These are phyloP conservation scores for Pulveroboletus sp. DNA, from an alignment of 768 basidiomycete species.

Conservation along the genomic window DNA sequence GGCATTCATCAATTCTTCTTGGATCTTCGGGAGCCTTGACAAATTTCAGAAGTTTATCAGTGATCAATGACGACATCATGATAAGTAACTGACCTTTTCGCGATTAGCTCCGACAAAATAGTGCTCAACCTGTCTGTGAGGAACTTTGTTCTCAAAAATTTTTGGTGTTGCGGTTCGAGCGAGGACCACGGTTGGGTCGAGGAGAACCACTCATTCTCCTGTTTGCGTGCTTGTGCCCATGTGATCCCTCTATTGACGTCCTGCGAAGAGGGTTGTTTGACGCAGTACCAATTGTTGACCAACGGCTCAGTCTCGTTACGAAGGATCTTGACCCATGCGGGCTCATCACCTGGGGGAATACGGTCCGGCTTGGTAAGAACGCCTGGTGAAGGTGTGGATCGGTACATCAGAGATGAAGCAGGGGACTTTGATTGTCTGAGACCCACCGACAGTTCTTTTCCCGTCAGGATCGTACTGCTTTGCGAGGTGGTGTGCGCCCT, in stretches of 20 bases:
- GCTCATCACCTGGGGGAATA: constrained; percentile 30
- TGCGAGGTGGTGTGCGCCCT: constrained; percentile 66
- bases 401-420: constrained; percentile 35
- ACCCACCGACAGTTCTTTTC: constrained; percentile 63
- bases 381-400: constrained; percentile 2
- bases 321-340: constrained; percentile 53
- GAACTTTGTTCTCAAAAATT: constrained; percentile 52
- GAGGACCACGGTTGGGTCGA: constrained; percentile 50
- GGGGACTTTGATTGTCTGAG: constrained; percentile 42
- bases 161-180: constrained; percentile 47
- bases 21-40: constrained; percentile 57
- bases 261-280: constrained; percentile 38
- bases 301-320: constrained; percentile 43
- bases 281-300: constrained; percentile 34
- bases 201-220: constrained; percentile 58
- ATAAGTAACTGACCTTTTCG: constrained; percentile 44
- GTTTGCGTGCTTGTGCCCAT: constrained; percentile 56
- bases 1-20: constrained; percentile 49
- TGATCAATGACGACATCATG: not conserved
- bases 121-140: constrained; percentile 55
- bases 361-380: constrained; percentile 69
- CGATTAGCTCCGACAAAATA: constrained; percentile 60
- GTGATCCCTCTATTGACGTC: constrained; percentile 27
- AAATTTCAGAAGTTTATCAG: not conserved
- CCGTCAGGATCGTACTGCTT: constrained; percentile 59